These are phyloP conservation scores for Circinella minor DNA, from an alignment of 371 early-diverging fungal genomes.

Conservation along the genomic window DNA sequence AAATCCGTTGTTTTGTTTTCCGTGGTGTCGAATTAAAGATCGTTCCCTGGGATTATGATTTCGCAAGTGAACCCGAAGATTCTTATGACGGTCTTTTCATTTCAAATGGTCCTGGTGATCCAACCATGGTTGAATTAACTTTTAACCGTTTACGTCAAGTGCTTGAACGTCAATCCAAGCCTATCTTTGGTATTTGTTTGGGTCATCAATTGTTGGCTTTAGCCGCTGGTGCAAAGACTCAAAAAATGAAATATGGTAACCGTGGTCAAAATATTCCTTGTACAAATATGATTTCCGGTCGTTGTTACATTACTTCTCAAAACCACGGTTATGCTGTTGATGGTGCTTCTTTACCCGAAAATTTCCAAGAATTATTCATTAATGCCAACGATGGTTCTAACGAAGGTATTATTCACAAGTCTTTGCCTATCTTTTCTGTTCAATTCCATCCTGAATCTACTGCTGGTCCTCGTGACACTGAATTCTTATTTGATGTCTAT, in stretches of 20 bases:
- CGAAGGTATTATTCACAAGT: slow-evolving; percentile 93
- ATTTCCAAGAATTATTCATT: slow-evolving; percentile 90
- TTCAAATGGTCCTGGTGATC: slow-evolving; percentile 98
- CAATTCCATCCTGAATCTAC: slow-evolving; percentile 98
- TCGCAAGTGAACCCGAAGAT: slow-evolving; percentile 64
- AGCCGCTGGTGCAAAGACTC: slow-evolving; percentile 93
- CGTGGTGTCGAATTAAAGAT: slow-evolving; percentile 93
- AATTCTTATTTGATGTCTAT: slow-evolving; percentile 94
- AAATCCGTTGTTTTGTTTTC: slow-evolving; percentile 94
- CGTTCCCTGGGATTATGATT: slow-evolving; percentile 97
- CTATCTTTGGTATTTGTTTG: slow-evolving; percentile 98
- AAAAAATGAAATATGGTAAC: slow-evolving; percentile 98
- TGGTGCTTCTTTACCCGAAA: slow-evolving; percentile 72
- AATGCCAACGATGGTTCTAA: slow-evolving; percentile 98
- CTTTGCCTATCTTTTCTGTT: slow-evolving; percentile 92
- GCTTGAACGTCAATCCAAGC: slow-evolving; percentile 73
- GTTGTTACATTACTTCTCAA: slow-evolving; percentile 97
- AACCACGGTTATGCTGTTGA: slow-evolving; percentile 98
- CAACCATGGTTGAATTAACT: slow-evolving; percentile 77
- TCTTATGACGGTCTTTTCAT: slow-evolving; percentile 94
- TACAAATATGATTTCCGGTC: slow-evolving; percentile 91
- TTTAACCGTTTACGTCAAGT: slow-evolving; percentile 73
- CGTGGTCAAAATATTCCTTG: slow-evolving; percentile 99
- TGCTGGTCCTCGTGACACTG: slow-evolving; percentile 98
- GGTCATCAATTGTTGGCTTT: slow-evolving; percentile 96